Evolutionary conservation across 495 filamentous ascomycete species (phyloP), one percentile per base, ranked within the genome.

Genomic region (Hyaloscypha finlandica): DNA sequence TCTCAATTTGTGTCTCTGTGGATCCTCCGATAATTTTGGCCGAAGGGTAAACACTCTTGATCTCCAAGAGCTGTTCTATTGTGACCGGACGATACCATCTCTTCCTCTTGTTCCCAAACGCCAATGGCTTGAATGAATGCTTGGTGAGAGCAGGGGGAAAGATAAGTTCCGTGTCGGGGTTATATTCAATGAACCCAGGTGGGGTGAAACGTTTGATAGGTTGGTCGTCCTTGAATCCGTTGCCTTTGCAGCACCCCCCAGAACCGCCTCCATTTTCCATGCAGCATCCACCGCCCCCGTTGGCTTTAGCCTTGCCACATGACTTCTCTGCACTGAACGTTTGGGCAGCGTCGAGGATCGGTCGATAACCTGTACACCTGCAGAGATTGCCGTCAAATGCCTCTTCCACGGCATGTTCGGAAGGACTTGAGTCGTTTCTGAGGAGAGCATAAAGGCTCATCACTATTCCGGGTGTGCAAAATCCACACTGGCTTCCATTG

Each of bases 381-480:
- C 95, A 99, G 22, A 99, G 80, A 71, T 99, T 99, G 2, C 95
- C 95, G 77, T 99, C 95, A 74, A 96, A 94, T 19, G 91, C 92
- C 77, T 95, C 91, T 76, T 96, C 92, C 62, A 96, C 81, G 62
- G 92, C 89, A 72, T 90, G 84, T 70, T 92, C 86, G 39, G 84
- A 87, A 54, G 88, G 91, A 62, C 75, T 83, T 30, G 81, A 78
- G 73, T 89, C 86, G 74, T 94, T 97, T 66, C 90, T 83, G 57
- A 96, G 80, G 61, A 97, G 83, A 19, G 94, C 91, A 75, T 94
- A 94, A 32, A 94, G 77, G 73, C 90, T 93, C 95, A 99, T 98
- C 61, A 97, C 94, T 76, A 99, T 99, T 9, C 95, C 95, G 4
- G 94, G 95, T 6, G 95, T 98, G 74, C 95, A 99, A 74, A 99